Percentiles rank a stretch among this genome's conserved stretches.
These are phyloP conservation scores for Alternaria triticimaculans DNA, from an alignment of 2,329 filamentous ascomycete genomes.

Conservation along the genomic window DNA sequence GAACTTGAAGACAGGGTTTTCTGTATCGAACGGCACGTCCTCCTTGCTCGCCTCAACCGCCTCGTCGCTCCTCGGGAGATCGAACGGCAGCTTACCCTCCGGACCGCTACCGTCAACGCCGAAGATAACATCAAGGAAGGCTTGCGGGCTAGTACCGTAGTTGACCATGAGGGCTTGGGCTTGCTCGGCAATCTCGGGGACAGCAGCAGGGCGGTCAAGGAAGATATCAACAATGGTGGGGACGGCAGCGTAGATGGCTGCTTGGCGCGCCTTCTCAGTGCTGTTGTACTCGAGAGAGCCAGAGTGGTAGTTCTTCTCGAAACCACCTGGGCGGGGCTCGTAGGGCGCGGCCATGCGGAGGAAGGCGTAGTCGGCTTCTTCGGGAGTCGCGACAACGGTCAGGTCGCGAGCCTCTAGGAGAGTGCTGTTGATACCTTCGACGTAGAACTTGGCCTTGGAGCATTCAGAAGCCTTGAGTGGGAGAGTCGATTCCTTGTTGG, in stretches of 20 bases:
- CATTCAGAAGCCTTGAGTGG: slow-evolving; percentile 30
- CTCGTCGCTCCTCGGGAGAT: slow-evolving; percentile 54
- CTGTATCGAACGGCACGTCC: slow-evolving; percentile 50
- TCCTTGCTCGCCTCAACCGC: slow-evolving; percentile 50
- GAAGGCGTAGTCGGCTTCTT: slow-evolving; percentile 53
- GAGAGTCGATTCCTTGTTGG: slow-evolving; percentile 42
- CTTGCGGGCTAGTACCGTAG: slow-evolving; percentile 51
- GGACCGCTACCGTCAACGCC: slow-evolving; percentile 47
- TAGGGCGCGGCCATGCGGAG: slow-evolving; percentile 51
- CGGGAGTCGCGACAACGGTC: slow-evolving; percentile 42
- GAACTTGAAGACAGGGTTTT: slow-evolving; percentile 44
- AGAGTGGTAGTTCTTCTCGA: slow-evolving; percentile 50
- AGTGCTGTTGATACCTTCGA: slow-evolving; percentile 45
- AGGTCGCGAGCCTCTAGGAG: slow-evolving; percentile 42
- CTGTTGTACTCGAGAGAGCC: slow-evolving; percentile 53
- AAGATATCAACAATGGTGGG: slow-evolving; percentile 54
- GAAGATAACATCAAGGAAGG: slow-evolving; percentile 55
- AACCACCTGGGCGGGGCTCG: slow-evolving; percentile 52
- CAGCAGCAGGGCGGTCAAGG: slow-evolving; percentile 53
- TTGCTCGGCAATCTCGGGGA: slow-evolving; percentile 52
- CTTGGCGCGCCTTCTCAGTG: slow-evolving; percentile 49
- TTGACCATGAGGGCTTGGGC: slow-evolving; percentile 50
- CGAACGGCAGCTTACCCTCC: slow-evolving; percentile 55
- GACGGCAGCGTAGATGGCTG: slow-evolving; percentile 48
- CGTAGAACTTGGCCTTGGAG: slow-evolving; percentile 43